Conservation (phyloP, 1,139 yeast genomes). For the Zygoascus meyerae region DNA sequence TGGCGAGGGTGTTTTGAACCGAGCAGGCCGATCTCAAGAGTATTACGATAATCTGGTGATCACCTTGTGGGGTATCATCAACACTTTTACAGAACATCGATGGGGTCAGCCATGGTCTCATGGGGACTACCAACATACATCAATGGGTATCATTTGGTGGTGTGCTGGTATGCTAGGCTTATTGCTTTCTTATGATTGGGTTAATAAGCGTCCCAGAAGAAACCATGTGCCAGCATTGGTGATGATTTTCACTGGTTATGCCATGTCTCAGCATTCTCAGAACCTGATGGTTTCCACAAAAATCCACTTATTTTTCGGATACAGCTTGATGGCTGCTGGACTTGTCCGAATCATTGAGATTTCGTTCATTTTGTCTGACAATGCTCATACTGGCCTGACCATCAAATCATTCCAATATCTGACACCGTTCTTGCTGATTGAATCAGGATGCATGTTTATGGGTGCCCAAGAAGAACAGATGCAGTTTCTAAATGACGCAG, state of each 20-base stretch:
- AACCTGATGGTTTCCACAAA: conserved; percentile 68
- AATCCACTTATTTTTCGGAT: conserved; percentile 82
- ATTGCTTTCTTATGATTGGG: conserved; percentile 58
- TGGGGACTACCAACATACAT: conserved; percentile 82
- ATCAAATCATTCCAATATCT: conserved; percentile 73
- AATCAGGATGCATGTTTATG: conserved; percentile 81
- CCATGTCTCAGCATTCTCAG: conserved; percentile 88
- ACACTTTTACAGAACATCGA: conserved; percentile 91
- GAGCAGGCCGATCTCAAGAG: conserved; percentile 62
- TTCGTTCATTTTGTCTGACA: conserved; percentile 54
- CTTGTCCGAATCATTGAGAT: conserved; percentile 68
- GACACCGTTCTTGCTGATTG: conserved; percentile 72
- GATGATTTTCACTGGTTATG: conserved; percentile 83
- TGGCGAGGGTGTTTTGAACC: conserved; percentile 36
- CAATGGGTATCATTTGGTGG: conserved; percentile 98
- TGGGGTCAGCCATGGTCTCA: conserved; percentile 94
- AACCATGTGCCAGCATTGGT: conserved; percentile 76
- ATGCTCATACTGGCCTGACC: conserved; percentile 38
- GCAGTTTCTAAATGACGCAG: conserved; percentile 58
- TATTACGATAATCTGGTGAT: conserved; percentile 75
- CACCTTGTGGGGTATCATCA: conserved; percentile 86
- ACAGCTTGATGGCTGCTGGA: conserved; percentile 75
- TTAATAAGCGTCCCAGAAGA: conserved; percentile 40
- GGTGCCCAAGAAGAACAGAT: conserved; percentile 89
- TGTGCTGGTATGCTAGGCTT: conserved; percentile 85